These are phyloP conservation scores for Sporothrix variecibatus DNA, from an alignment of 2,329 filamentous ascomycete genomes.

Conservation along the genomic window DNA sequence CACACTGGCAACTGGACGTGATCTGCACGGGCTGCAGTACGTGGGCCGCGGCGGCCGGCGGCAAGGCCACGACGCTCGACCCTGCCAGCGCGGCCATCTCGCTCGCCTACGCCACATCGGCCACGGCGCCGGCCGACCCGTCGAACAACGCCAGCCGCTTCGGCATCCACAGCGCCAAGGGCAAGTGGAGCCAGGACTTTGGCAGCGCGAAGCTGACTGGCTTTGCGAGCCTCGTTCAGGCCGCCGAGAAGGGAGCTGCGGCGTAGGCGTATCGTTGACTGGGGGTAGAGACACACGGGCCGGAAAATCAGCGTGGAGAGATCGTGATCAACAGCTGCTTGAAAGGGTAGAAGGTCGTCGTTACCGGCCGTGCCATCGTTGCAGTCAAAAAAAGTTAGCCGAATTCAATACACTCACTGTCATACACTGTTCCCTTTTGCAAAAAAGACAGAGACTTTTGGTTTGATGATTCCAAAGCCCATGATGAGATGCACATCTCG, in stretches of 20 bases:
- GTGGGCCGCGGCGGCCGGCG: slow-evolving; percentile 35
- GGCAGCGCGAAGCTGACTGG: slow-evolving; percentile 35
- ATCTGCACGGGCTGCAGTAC: slow-evolving; percentile 44
- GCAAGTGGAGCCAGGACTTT: slow-evolving; percentile 35
- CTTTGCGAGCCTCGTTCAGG: slow-evolving; percentile 34
- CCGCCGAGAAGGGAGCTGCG: slow-evolving; percentile 14
- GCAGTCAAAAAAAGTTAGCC: background rate
- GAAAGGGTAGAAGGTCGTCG: background rate
- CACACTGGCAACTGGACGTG: slow-evolving; percentile 45
- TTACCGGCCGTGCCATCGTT: background rate
- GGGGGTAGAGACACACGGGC: background rate
- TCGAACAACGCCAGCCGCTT: slow-evolving; percentile 36
- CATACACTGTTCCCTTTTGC: background rate
- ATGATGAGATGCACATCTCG: background rate
- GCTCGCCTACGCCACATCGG: slow-evolving; percentile 35
- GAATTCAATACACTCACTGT: background rate
- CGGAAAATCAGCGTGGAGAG: background rate
- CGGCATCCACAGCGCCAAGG: slow-evolving; percentile 36
- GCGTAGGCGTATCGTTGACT: background rate
- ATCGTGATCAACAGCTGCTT: too few relatives aligned
- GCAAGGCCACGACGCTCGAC: slow-evolving; percentile 32
- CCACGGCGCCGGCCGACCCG: slow-evolving; percentile 32
- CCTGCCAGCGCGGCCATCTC: slow-evolving; percentile 33
- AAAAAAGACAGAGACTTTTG: background rate
- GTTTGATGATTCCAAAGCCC: background rate